A percentile compares a stretch with the other conserved stretches of the same genome.
Conservation (phyloP, 2,329 filamentous ascomycete species). For the Aschersonia sp. region DNA sequence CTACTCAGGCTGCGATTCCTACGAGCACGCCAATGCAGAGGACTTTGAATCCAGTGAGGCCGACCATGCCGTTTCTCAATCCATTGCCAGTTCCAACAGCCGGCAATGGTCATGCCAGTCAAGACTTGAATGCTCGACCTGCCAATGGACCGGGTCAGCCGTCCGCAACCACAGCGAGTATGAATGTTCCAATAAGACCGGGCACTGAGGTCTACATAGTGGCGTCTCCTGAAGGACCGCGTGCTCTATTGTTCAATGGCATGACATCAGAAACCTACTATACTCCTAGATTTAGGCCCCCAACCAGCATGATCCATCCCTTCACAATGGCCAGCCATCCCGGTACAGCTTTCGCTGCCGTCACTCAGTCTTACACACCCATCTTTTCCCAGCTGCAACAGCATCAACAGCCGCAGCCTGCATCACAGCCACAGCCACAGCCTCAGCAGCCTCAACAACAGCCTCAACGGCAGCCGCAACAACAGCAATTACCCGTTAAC, state of each 20-base stretch:
- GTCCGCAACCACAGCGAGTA: slow-evolving; percentile 7
- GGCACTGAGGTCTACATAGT: slow-evolving; percentile 43
- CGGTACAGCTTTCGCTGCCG: slow-evolving; percentile 2
- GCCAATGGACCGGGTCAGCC: slow-evolving; percentile 13
- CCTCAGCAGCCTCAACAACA: not conserved
- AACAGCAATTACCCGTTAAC: slow-evolving; percentile 3
- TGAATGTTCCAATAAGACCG: slow-evolving; percentile 11
- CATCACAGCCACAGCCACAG: not conserved
- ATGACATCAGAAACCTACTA: slow-evolving; percentile 34
- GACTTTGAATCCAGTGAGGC: slow-evolving; percentile 21
- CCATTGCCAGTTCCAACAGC: slow-evolving; percentile 17
- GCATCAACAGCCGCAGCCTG: slow-evolving; percentile 5
- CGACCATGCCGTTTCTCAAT: slow-evolving; percentile 25
- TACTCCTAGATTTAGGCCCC: slow-evolving; percentile 23
- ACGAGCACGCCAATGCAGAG: slow-evolving; percentile 37
- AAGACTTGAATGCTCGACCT: slow-evolving; percentile 23
- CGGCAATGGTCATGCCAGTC: slow-evolving; percentile 30
- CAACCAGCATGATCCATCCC: slow-evolving; percentile 13
- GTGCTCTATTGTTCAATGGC: slow-evolving; percentile 40
- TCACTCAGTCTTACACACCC: not conserved
- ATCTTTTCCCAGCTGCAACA: slow-evolving; percentile 7
- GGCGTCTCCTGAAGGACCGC: slow-evolving; percentile 44
- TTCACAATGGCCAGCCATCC: slow-evolving; percentile 7
- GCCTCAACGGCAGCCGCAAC: slow-evolving; percentile 3
- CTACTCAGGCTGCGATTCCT: slow-evolving; percentile 27